A percentile compares a stretch with the other conserved stretches of the same genome.
phyloP scores from a whole-genome alignment of 2,329 filamentous ascomycete genomes.

The Venturia aucupariae region DNA sequence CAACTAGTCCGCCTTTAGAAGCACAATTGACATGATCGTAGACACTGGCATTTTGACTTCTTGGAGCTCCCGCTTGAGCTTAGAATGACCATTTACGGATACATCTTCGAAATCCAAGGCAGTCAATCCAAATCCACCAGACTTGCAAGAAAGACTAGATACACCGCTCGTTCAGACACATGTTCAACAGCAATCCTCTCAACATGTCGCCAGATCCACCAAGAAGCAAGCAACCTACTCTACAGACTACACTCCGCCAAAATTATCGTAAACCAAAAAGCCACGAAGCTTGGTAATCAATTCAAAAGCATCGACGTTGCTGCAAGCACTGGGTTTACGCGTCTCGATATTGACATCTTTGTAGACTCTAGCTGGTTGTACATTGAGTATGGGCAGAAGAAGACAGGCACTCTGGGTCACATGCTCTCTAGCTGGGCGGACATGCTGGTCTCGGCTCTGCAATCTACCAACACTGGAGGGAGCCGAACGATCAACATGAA shows the following conservation, averaged over 20 bases:
- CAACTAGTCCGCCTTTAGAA: background rate
- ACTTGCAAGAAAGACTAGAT: background rate
- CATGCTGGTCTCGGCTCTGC: background rate
- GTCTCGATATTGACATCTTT: background rate
- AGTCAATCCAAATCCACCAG: background rate
- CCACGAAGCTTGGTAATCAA: background rate
- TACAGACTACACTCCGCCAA: background rate
- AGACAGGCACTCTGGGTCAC: background rate
- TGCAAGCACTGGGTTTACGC: background rate
- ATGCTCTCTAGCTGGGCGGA: background rate
- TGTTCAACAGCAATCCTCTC: background rate
- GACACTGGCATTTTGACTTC: slow-evolving; percentile 1
- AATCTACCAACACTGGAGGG: background rate
- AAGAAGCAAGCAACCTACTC: background rate
- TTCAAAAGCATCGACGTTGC: background rate
- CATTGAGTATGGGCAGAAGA: background rate
- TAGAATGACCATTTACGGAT: background rate
- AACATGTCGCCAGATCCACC: background rate
- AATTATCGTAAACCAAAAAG: background rate
- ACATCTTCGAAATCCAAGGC: background rate
- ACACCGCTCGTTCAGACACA: background rate
- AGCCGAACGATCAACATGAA: background rate
- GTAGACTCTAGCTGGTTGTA: background rate
- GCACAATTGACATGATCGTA: background rate
- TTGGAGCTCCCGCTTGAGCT: background rate